Conservation (phyloP, 108 stramenopile species). For the Cyclostephanos tholiformis region DNA sequence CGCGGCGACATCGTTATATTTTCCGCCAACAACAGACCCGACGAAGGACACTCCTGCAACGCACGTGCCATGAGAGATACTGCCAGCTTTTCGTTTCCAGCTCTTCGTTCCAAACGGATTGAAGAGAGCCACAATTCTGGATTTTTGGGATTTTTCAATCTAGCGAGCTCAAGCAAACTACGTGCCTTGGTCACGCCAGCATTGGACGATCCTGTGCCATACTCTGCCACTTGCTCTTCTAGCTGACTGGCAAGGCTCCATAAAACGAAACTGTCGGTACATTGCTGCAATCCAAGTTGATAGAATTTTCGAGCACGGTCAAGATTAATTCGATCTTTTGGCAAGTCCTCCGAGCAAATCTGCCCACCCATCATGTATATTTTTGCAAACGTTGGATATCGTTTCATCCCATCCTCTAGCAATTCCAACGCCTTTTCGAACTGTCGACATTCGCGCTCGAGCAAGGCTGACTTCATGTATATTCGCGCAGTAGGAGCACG, state of each 20-base stretch:
- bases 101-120: constrained; percentile 90
- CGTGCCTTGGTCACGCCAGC: constrained; percentile 89
- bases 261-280: constrained; percentile 77
- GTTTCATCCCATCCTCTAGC: constrained; percentile 79
- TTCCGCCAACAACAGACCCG: constrained; percentile 91
- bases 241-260: constrained; percentile 91
- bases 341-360: constrained; percentile 78
- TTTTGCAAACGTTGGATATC: constrained; percentile 81
- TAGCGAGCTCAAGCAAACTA: constrained; percentile 91
- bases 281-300: constrained; percentile 77
- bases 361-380: constrained; percentile 98
- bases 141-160: constrained; percentile 82
- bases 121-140: constrained; percentile 91
- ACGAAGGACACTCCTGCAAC: constrained; percentile 92
- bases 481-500: constrained; percentile 84
- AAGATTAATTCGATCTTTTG: constrained; percentile 58
- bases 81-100: constrained; percentile 82
- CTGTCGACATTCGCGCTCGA: constrained; percentile 75
- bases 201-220: constrained; percentile 40
- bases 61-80: constrained; percentile 93
- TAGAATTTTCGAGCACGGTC: constrained; percentile 79
- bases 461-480: constrained; percentile 94
- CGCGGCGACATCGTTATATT: constrained; percentile 84
- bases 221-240: constrained; percentile 71
- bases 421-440: constrained; percentile 59